phyloP scores from a whole-genome alignment of 148 eudicot genomes.

The Vaccinium darrowii region DNA sequence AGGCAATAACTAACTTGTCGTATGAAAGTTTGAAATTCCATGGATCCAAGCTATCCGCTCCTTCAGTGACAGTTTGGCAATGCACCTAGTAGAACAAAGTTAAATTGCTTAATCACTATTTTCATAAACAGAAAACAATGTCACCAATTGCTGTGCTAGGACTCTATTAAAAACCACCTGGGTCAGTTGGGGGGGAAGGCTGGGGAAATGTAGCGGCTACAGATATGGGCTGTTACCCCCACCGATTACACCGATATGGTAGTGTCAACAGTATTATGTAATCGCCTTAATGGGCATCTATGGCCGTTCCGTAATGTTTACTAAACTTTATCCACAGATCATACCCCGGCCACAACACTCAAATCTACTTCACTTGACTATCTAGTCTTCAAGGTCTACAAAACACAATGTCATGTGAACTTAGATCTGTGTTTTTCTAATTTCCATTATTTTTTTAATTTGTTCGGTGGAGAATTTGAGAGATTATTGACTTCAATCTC shows the following conservation, averaged over 20 bases:
- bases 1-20: conserved; percentile 90
- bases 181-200: background rate
- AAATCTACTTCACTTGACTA: background rate
- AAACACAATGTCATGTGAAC: background rate
- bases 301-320: no score
- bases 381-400: background rate
- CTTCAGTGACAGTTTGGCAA: conserved; percentile 74
- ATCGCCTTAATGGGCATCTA: no score
- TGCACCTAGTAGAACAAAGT: conserved; percentile 47
- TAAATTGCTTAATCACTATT: conserved; percentile 2
- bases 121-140: background rate
- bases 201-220: background rate
- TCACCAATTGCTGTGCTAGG: background rate
- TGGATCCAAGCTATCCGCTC: conserved; percentile 51
- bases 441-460: background rate
- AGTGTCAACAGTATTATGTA: no score
- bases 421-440: background rate
- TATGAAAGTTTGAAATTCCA: conserved; percentile 79
- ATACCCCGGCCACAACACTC: background rate
- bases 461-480: background rate
- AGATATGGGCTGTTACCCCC: background rate
- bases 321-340: background rate
- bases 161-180: background rate
- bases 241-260: no score
- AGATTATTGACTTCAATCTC: background rate